phyloP scores from a whole-genome alignment of 441 rosid genomes.

The Manihot esculenta region DNA sequence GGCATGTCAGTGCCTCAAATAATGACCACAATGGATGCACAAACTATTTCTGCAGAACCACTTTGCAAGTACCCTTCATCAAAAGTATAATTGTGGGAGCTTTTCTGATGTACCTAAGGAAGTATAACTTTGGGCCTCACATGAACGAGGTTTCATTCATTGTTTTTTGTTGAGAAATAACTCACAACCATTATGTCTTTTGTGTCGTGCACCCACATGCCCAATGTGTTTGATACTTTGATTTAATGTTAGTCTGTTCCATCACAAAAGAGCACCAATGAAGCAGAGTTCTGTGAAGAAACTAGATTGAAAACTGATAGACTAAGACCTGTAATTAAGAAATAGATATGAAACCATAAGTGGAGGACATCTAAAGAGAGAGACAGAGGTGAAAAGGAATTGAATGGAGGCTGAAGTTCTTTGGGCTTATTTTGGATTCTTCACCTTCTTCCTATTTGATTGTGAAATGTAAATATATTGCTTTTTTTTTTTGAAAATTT shows the following conservation, averaged over 20 bases:
- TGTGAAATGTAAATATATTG: neutral
- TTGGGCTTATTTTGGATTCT: neutral
- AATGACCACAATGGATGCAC: conserved; percentile 60
- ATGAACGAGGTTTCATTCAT: neutral
- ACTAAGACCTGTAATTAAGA: neutral
- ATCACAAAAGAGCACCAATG: neutral
- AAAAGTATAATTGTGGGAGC: neutral
- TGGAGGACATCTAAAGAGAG: neutral
- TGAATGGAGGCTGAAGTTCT: neutral
- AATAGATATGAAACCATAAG: neutral
- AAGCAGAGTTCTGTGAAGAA: neutral
- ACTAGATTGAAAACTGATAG: neutral
- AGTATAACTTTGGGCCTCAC: neutral
- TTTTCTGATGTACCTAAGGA: no score
- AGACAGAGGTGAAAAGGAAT: neutral
- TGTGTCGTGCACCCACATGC: neutral
- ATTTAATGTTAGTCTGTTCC: neutral
- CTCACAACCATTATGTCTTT: neutral
- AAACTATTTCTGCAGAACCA: neutral
- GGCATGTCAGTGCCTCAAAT: conserved; percentile 98
- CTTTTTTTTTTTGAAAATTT: neutral
- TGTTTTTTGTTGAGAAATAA: neutral
- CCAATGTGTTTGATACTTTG: neutral
- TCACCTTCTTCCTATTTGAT: neutral
- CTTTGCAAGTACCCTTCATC: conserved; percentile 3